Evolutionary conservation across 2,329 filamentous ascomycete genomes (phyloP).

Genomic region (Cephalotrichum gorgonifer): DNA sequence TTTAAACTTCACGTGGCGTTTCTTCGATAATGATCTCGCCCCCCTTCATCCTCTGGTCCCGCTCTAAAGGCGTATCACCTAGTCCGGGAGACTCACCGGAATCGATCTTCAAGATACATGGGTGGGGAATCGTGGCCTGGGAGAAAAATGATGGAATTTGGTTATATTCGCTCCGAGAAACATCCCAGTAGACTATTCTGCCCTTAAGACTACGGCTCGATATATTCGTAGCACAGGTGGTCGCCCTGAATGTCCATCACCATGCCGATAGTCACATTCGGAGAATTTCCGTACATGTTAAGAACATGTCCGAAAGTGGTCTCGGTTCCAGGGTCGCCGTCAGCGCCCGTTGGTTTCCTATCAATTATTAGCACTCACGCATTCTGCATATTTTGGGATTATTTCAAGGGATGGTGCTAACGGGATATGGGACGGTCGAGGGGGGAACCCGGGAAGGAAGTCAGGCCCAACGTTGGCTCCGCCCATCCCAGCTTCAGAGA

Average conservation of each 20-base stretch:
- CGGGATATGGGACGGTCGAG: neutral
- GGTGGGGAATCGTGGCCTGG: too few species aligned
- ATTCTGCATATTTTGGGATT: too few species aligned
- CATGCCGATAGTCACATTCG: slow-evolving; percentile 13
- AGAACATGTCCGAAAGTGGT: slow-evolving; percentile 16
- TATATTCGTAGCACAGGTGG: slow-evolving; percentile 16
- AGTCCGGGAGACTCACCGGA: too few species aligned
- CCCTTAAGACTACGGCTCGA: slow-evolving; percentile 16
- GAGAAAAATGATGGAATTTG: too few species aligned
- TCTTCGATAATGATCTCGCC: too few species aligned
- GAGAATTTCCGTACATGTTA: slow-evolving; percentile 16
- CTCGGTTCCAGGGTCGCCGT: slow-evolving; percentile 10
- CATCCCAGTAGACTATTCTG: too few species aligned
- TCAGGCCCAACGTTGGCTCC: neutral
- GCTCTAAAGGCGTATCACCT: too few species aligned
- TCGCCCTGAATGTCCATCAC: slow-evolving; percentile 17
- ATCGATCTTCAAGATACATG: too few species aligned
- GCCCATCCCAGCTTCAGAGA: slow-evolving; percentile 1
- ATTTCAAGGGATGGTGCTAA: neutral
- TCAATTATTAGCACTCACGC: neutral
- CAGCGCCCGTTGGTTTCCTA: neutral
- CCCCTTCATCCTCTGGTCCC: too few species aligned
- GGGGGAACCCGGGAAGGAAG: neutral
- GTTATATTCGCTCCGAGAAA: too few species aligned
- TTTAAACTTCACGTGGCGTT: too few species aligned